Conservation (phyloP, 176 grass and related monocot genomes). For the Ananas comosus region DNA sequence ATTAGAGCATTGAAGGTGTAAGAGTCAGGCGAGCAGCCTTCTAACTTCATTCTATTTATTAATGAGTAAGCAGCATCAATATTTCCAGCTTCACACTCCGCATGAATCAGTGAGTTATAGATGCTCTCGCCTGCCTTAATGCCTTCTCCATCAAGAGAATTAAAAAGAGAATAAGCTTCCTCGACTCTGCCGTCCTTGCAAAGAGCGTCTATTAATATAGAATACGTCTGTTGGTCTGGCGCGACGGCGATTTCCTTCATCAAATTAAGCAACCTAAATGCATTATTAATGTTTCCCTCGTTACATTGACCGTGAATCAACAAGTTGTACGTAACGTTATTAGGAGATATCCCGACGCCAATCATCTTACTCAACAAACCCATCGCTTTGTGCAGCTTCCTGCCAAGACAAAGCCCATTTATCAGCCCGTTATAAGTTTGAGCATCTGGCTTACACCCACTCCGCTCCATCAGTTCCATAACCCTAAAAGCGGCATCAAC, state of each 20-base stretch:
- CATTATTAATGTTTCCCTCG: not conserved
- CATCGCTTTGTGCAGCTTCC: not conserved
- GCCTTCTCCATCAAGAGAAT: conserved; percentile 4
- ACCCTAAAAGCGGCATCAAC: not conserved
- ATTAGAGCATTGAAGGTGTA: conserved; percentile 25
- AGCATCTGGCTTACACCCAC: not conserved
- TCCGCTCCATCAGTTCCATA: not conserved
- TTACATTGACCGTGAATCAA: not conserved
- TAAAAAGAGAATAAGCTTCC: conserved; percentile 12
- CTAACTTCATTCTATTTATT: conserved; percentile 17
- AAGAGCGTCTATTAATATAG: conserved; percentile 20
- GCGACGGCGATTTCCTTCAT: conserved; percentile 18
- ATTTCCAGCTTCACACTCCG: conserved; percentile 24
- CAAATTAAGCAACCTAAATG: conserved; percentile 7
- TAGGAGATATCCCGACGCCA: not conserved
- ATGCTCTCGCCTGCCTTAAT: conserved; percentile 6
- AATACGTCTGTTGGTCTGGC: conserved; percentile 23
- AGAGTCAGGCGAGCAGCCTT: conserved; percentile 8
- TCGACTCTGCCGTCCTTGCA: conserved; percentile 12
- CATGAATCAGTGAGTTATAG: conserved; percentile 23
- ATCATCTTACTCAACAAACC: not conserved
- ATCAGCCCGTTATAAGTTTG: not conserved
- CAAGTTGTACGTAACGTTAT: not conserved
- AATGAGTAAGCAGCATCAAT: conserved; percentile 18
- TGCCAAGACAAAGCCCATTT: not conserved